Evolutionary conservation across 1,284 basidiomycete genomes (phyloP).

Genomic region (Rhodotorula sp.): DNA sequence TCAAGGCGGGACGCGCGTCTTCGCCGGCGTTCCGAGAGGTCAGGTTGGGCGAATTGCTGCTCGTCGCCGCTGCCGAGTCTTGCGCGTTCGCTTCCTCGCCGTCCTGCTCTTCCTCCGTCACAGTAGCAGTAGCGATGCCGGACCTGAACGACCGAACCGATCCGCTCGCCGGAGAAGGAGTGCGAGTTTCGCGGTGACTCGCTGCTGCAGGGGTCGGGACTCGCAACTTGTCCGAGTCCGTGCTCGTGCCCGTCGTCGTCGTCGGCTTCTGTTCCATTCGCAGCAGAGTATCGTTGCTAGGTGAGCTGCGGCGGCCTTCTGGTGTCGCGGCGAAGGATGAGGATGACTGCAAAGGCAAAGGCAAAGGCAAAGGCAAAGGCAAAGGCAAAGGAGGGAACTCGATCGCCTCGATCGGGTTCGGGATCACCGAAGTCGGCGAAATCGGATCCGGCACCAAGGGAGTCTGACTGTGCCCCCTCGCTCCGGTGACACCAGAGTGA

Average conservation of each 20-base stretch:
- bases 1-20: too few species aligned
- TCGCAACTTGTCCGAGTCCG: too few species aligned
- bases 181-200: too few species aligned
- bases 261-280: background rate
- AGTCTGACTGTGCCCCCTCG: too few species aligned
- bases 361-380: too few species aligned
- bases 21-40: slow-evolving; percentile 14
- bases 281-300: background rate
- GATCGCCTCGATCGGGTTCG: slow-evolving; percentile 22
- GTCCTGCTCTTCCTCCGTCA: too few species aligned
- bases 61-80: slow-evolving; percentile 6
- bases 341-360: too few species aligned
- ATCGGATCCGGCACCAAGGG: slow-evolving; percentile 19
- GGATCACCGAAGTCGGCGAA: slow-evolving; percentile 23
- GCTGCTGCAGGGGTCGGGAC: too few species aligned
- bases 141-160: slow-evolving; percentile 7
- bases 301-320: background rate
- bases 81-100: too few species aligned
- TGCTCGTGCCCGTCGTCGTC: too few species aligned
- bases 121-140: background rate
- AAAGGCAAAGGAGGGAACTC: slow-evolving; percentile 6
- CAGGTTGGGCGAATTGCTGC: slow-evolving; percentile 19
- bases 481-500: background rate
- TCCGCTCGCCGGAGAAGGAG: slow-evolving; percentile 12
- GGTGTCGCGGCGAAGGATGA: too few species aligned